These are phyloP conservation scores for Ophiostoma sp. DNA, from an alignment of 2,329 filamentous ascomycete genomes.

Conservation along the genomic window DNA sequence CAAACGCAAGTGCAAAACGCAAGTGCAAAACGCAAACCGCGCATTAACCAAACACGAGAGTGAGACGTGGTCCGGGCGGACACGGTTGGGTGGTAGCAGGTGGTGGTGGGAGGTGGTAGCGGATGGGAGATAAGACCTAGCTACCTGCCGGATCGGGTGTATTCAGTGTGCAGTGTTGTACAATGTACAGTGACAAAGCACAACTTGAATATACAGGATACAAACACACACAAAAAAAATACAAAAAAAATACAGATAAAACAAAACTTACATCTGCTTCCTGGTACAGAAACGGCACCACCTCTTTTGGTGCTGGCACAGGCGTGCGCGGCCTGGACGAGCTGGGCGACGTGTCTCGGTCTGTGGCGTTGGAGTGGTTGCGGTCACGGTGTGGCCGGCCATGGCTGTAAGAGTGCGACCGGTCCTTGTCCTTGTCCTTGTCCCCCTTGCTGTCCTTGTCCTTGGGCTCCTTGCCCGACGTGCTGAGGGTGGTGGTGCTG, in stretches of 20 bases:
- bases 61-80: background rate
- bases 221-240: background rate
- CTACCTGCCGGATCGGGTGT: background rate
- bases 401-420: slow-evolving; percentile 59
- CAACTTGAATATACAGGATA: background rate
- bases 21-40: background rate
- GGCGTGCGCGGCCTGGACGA: slow-evolving; percentile 78
- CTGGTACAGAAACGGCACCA: slow-evolving; percentile 96
- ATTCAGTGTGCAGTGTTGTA: background rate
- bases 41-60: background rate
- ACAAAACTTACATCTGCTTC: slow-evolving; percentile 62
- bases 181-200: background rate
- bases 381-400: slow-evolving; percentile 61
- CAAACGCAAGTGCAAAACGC: background rate
- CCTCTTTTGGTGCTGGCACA: slow-evolving; percentile 80
- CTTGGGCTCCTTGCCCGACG: background rate
- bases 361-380: slow-evolving; percentile 72
- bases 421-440: slow-evolving; percentile 51
- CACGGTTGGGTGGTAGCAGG: background rate
- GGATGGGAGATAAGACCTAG: background rate
- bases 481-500: slow-evolving; percentile 33
- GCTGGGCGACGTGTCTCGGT: slow-evolving; percentile 69
- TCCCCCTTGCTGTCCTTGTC: background rate
- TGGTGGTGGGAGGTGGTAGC: background rate
- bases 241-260: slow-evolving; percentile 12